Evolutionary conservation across 148 eudicot species (phyloP).

Genomic region (Rhododendron henanense): DNA sequence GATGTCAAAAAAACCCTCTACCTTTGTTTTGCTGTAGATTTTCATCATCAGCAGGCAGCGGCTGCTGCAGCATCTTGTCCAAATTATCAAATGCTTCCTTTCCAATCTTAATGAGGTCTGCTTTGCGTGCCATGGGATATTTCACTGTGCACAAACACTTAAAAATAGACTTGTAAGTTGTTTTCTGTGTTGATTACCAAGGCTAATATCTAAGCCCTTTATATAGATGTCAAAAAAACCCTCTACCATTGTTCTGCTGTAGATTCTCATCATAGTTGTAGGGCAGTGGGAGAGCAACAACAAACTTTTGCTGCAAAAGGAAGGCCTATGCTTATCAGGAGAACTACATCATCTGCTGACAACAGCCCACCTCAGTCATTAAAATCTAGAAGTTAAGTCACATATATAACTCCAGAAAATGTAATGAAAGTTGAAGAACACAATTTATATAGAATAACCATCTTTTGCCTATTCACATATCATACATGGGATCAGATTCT

Average conservation of each 20-base stretch:
- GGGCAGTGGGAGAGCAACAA: too few relatives aligned
- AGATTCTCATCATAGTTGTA: too few relatives aligned
- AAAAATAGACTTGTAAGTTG: too few relatives aligned
- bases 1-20: not conserved
- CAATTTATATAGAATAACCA: not conserved
- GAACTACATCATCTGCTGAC: not conserved
- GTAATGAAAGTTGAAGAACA: not conserved
- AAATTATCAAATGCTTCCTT: too few relatives aligned
- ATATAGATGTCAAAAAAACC: not conserved
- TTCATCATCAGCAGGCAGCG: too few relatives aligned
- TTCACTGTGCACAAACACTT: too few relatives aligned
- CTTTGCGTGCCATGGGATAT: too few relatives aligned
- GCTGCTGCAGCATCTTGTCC: too few relatives aligned
- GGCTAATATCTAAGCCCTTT: slow-evolving; percentile 24
- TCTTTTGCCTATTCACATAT: not conserved
- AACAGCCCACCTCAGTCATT: not conserved
- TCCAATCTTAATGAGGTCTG: too few relatives aligned
- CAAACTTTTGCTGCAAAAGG: not conserved
- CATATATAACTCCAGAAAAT: not conserved
- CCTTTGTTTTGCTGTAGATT: slow-evolving; percentile 16
- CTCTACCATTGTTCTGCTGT: slow-evolving; percentile 9
- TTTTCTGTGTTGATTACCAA: too few relatives aligned
- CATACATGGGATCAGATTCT: not conserved
- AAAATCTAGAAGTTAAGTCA: not conserved
- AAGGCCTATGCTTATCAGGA: not conserved